Evolutionary conservation across 495 filamentous ascomycete genomes (phyloP).

Genomic region (Penicillium chermesinum): DNA sequence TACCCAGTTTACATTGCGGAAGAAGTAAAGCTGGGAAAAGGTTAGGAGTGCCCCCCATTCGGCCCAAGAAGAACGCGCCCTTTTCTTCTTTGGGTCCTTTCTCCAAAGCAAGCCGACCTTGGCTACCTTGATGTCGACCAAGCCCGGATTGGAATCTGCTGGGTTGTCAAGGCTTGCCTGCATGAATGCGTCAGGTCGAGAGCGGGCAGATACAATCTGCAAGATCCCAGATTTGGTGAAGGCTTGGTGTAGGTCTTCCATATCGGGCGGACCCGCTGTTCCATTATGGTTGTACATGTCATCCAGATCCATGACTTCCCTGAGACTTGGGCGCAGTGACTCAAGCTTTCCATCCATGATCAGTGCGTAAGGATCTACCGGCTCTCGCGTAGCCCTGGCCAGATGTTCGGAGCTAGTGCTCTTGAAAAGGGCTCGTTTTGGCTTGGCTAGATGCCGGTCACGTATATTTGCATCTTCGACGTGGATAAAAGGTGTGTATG

Average conservation of each 20-base stretch:
- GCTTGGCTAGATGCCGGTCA: slow-evolving; percentile 64
- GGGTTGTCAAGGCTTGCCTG: slow-evolving; percentile 79
- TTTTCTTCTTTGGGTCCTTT: slow-evolving; percentile 92
- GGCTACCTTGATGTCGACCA: slow-evolving; percentile 95
- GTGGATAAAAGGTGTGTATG: slow-evolving; percentile 95
- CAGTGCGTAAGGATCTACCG: slow-evolving; percentile 89
- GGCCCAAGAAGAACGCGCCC: slow-evolving; percentile 91
- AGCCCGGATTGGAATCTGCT: slow-evolving; percentile 79
- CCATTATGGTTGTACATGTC: slow-evolving; percentile 88
- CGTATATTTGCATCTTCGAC: slow-evolving; percentile 90
- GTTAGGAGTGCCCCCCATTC: slow-evolving; percentile 97
- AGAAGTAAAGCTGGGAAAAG: slow-evolving; percentile 93
- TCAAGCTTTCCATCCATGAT: slow-evolving; percentile 88
- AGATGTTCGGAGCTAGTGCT: slow-evolving; percentile 61
- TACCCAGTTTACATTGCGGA: slow-evolving; percentile 88
- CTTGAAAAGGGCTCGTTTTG: slow-evolving; percentile 71
- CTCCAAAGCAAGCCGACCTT: slow-evolving; percentile 96
- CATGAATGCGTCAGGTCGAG: slow-evolving; percentile 92
- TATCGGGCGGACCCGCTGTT: slow-evolving; percentile 65
- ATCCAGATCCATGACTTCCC: slow-evolving; percentile 85
- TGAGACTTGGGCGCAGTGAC: slow-evolving; percentile 72
- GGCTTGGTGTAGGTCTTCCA: slow-evolving; percentile 72
- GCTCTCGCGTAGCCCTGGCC: slow-evolving; percentile 65
- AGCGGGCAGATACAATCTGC: slow-evolving; percentile 89
- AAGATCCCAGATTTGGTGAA: slow-evolving; percentile 87